phyloP scores from a whole-genome alignment of 208 protist species.

The Acanthamoeba triangularis region DNA sequence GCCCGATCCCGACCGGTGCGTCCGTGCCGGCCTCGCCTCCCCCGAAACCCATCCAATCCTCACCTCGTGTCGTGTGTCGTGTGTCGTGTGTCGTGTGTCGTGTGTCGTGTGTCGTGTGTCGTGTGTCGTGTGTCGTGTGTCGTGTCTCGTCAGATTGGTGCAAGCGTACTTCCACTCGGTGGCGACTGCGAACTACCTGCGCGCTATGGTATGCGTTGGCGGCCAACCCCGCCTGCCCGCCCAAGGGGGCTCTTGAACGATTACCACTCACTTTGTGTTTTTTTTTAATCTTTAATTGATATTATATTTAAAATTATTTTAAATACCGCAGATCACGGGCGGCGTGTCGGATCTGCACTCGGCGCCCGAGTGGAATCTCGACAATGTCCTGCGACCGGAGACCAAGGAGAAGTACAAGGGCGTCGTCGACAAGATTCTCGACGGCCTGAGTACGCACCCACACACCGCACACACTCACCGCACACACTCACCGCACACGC shows the following conservation, averaged over 20 bases:
- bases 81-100: not conserved
- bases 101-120: not conserved
- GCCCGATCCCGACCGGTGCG: constrained; percentile 86
- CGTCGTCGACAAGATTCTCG: constrained; percentile 77
- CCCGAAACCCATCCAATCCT: too few species aligned
- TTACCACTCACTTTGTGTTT: not conserved
- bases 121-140: too few species aligned
- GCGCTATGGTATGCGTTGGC: constrained; percentile 66
- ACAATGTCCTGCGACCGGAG: constrained; percentile 55
- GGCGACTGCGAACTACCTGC: constrained; percentile 88
- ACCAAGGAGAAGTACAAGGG: constrained; percentile 75
- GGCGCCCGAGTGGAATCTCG: constrained; percentile 76
- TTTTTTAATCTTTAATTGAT: not conserved
- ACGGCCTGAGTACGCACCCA: constrained; percentile 71
- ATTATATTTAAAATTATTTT: too few species aligned
- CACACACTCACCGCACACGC: not conserved
- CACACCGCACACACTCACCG: not conserved
- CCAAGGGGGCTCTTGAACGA: not conserved
- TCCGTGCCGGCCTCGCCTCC: not conserved
- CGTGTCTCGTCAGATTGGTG: constrained; percentile 43
- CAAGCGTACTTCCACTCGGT: constrained; percentile 88
- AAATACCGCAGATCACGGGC: constrained; percentile 54
- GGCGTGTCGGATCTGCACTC: constrained; percentile 86
- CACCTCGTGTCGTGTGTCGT: too few species aligned
- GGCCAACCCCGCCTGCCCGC: not conserved